Evolutionary conservation across 2,329 filamentous ascomycete genomes (phyloP), one percentile per base, ranked within the genome.

Genomic region (Trichoderma arundinaceum): DNA sequence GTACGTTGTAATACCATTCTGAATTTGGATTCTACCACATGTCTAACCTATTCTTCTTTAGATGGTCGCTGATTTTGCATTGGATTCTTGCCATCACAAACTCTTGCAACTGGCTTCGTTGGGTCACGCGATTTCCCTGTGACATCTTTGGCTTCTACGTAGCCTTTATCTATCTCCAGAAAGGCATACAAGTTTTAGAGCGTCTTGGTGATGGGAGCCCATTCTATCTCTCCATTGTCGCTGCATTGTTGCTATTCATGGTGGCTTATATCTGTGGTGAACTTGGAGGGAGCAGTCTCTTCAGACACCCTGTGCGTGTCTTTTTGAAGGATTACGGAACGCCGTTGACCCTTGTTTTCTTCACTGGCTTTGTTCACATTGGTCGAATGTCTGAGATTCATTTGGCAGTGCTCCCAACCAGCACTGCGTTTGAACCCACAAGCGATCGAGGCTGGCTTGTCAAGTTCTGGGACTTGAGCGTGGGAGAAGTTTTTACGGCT

Each of bases 61-160:
- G 88, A 69, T 97, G 92, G 92, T 90, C 92, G 1, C 80, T 96
- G 19, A 81, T 94, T 28, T 89, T 96, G 78, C 92, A 96, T 78
- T 94, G 90, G 90, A 81, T 92, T 48, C 84, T 96, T 19, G 92
- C 92, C 56, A 82, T 92, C 64, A 92, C 91, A 10, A 97, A 97
- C 75, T 88, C 92, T 1, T 96, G 93, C 81, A 95, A 96, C 77
- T 90, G 85, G 72, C 82, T 97, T n/a, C 89, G 88, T 73, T 96
- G 94, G 77, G 92, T 97, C 22, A 97, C 93, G 1, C 86, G 92
- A 13, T 97, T 97, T 75, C 92, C 92, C 28, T 96, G 93, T 78
- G 93, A 97, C 76, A 95, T 94, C 72, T 96, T 97, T 71, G 93
- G 92, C 58, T 96, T 96, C 79, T 96, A 96, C 75, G 92, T 96